A percentile compares a stretch with the other conserved stretches of the same genome.
These are phyloP conservation scores for Cercospora beticola DNA, from an alignment of 2,329 filamentous ascomycete genomes.

Conservation along the genomic window DNA sequence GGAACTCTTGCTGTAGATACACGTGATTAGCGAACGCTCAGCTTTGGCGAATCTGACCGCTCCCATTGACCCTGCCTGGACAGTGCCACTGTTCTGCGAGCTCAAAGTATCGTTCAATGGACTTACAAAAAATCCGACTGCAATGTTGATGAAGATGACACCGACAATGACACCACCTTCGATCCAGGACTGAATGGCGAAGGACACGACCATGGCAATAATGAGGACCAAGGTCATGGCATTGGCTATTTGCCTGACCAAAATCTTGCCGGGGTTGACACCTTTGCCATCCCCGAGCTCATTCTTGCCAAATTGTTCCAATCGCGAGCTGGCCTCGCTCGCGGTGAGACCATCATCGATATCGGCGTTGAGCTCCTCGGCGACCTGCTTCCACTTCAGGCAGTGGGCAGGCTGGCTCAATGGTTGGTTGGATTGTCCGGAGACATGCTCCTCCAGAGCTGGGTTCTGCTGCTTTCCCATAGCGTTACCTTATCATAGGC, in stretches of 20 bases:
- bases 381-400: conserved; percentile 54
- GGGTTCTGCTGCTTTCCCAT: conserved; percentile 23
- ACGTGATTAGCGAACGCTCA: not conserved
- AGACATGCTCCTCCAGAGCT: conserved; percentile 30
- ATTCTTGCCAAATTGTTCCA: conserved; percentile 64
- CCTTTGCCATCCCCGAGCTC: conserved; percentile 68
- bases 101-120: not conserved
- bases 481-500: conserved; percentile 8
- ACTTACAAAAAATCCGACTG: conserved; percentile 43
- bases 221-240: conserved; percentile 69
- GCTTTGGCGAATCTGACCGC: not conserved
- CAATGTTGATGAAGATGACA: conserved; percentile 48
- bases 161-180: conserved; percentile 50
- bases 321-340: conserved; percentile 58
- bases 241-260: conserved; percentile 71
- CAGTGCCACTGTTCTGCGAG: not conserved
- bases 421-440: conserved; percentile 47
- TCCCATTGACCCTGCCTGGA: not conserved
- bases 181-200: conserved; percentile 49
- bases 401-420: conserved; percentile 64
- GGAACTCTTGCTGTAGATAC: conserved; percentile 42
- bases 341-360: conserved; percentile 66
- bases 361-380: conserved; percentile 61
- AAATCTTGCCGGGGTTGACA: conserved; percentile 69
- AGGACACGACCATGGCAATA: conserved; percentile 50